phyloP scores from a whole-genome alignment of 345 rosid species.

The Populus euphratica region DNA sequence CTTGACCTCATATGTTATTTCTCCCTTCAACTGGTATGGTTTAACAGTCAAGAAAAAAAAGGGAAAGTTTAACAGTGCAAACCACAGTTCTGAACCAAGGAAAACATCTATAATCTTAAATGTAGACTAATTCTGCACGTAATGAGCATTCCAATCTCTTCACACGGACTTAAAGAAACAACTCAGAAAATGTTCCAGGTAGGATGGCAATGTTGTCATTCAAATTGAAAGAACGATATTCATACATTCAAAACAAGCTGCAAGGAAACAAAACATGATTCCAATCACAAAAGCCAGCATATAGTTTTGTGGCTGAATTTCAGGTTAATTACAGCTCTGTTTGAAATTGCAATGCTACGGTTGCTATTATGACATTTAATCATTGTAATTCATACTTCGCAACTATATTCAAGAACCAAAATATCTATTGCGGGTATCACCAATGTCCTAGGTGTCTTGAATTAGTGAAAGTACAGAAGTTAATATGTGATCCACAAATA shows the following conservation, averaged over 20 bases:
- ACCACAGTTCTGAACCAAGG: not conserved
- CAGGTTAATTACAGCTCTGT: not conserved
- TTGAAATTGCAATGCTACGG: not conserved
- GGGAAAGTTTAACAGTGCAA: not conserved
- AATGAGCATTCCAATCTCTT: conserved; percentile 1
- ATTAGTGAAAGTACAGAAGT: too few species aligned
- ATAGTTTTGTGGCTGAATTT: not conserved
- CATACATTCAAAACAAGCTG: not conserved
- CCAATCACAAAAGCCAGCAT: not conserved
- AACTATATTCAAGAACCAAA: too few species aligned
- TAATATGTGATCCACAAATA: not conserved
- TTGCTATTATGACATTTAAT: not conserved
- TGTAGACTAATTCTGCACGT: not conserved
- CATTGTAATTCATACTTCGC: not conserved
- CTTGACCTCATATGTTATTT: conserved; percentile 75
- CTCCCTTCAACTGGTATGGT: conserved; percentile 62
- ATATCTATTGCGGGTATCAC: too few species aligned
- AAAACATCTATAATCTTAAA: not conserved
- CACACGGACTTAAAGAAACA: not conserved
- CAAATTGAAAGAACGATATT: not conserved
- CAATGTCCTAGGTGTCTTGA: too few species aligned
- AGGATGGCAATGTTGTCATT: conserved; percentile 2
- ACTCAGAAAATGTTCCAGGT: not conserved
- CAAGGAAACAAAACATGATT: not conserved
- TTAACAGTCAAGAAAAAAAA: conserved; percentile 18